Percentiles rank a stretch among this genome's conserved stretches.
Conservation (phyloP, 805 yeast genomes). For the Cyberlindnera meyerae region DNA sequence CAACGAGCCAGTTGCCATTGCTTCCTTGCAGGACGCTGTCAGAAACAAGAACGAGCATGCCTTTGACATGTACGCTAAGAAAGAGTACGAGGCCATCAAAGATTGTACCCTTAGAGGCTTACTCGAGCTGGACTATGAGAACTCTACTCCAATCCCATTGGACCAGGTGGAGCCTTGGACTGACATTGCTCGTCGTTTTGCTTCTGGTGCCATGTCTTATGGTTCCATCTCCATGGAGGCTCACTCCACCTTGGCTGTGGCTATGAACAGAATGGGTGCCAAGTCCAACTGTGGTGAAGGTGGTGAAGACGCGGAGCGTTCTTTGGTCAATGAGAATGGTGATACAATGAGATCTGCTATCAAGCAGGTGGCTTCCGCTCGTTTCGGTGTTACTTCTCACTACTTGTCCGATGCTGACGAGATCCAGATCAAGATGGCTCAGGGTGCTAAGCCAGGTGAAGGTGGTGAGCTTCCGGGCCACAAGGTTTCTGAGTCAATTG, state of each 20-base stretch:
- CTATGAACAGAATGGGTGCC: slow-evolving; percentile 97
- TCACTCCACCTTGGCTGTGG: slow-evolving; percentile 95
- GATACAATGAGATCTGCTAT: slow-evolving; percentile 99
- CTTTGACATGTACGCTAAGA: slow-evolving; percentile 82
- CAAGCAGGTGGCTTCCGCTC: slow-evolving; percentile 95
- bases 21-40: slow-evolving; percentile 96
- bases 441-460: slow-evolving; percentile 99
- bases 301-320: slow-evolving; percentile 95
- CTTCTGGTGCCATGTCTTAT: slow-evolving; percentile 99
- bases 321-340: slow-evolving; percentile 74
- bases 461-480: slow-evolving; percentile 74
- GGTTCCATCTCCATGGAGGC: slow-evolving; percentile 99
- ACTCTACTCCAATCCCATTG: slow-evolving; percentile 72
- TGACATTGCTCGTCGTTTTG: slow-evolving; percentile 93
- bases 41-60: slow-evolving; percentile 93
- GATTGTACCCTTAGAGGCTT: slow-evolving; percentile 93
- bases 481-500: slow-evolving; percentile 84
- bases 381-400: slow-evolving; percentile 96
- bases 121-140: slow-evolving; percentile 80
- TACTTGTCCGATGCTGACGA: slow-evolving; percentile 96
- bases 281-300: slow-evolving; percentile 99
- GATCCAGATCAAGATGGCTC: slow-evolving; percentile 97
- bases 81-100: slow-evolving; percentile 86
- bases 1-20: slow-evolving; percentile 92
- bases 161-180: slow-evolving; percentile 99